These are phyloP conservation scores for Trichoderma harzianum DNA, from an alignment of 2,329 filamentous ascomycete species.

Conservation along the genomic window DNA sequence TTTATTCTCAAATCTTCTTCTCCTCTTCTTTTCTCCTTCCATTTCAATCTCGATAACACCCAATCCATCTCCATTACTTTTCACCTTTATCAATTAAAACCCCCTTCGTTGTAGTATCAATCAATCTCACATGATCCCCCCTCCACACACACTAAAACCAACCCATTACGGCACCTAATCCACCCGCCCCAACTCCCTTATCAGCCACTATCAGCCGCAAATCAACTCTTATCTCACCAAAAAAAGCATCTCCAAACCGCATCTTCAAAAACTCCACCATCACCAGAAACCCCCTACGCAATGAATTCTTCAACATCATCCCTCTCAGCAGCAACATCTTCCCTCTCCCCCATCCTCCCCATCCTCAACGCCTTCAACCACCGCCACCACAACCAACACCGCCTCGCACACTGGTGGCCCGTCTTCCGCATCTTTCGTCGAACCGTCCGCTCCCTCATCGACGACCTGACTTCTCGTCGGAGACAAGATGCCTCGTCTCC, in stretches of 20 bases:
- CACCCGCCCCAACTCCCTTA: not conserved
- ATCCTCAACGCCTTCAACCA: constrained; percentile 72
- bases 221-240: not conserved
- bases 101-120: not conserved
- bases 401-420: constrained; percentile 73
- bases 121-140: not conserved
- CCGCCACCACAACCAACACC: constrained; percentile 91
- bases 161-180: constrained; percentile 2
- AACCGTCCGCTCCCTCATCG: constrained; percentile 52
- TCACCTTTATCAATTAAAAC: too few species aligned
- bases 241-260: not conserved
- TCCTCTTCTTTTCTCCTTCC: not conserved
- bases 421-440: constrained; percentile 71
- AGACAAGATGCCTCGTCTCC: not conserved
- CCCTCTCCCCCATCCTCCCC: constrained; percentile 42
- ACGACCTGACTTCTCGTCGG: constrained; percentile 18
- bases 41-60: not conserved
- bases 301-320: not conserved
- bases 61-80: not conserved
- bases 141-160: not conserved
- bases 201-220: not conserved
- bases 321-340: constrained; percentile 23
- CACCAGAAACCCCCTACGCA: not conserved
- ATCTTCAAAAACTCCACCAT: not conserved
- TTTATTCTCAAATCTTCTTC: not conserved